Percentiles rank a stretch among this genome's conserved stretches.
Conservation (phyloP, 768 basidiomycete genomes). For the Macrocybe gigantea region DNA sequence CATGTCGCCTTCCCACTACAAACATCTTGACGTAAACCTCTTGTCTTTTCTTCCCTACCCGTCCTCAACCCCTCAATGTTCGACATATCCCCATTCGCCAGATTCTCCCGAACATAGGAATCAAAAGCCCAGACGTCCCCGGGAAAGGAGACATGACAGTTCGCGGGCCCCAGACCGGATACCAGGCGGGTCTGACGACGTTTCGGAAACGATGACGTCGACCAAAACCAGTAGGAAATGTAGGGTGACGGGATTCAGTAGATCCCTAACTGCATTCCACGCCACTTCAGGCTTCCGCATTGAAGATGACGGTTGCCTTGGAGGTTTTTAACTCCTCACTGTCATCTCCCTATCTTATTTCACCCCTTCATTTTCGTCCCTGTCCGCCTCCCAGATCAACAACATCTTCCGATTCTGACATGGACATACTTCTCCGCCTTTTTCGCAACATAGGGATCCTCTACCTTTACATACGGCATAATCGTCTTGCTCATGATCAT, state of each 20-base stretch:
- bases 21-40: no score
- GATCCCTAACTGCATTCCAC: conserved; percentile 10
- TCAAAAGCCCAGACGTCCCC: conserved; percentile 15
- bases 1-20: conserved; percentile 7
- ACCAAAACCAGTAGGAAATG: conserved; percentile 13
- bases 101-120: conserved; percentile 17
- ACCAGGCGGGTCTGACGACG: conserved; percentile 17
- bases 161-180: conserved; percentile 33
- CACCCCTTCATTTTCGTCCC: not conserved
- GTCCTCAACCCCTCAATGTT: conserved; percentile 10
- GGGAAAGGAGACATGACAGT: conserved; percentile 29
- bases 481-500: conserved; percentile 1
- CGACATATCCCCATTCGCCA: conserved; percentile 13
- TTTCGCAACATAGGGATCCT: not conserved
- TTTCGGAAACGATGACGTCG: conserved; percentile 6
- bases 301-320: conserved; percentile 35
- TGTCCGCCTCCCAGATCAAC: not conserved
- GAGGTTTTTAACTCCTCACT: conserved; percentile 28
- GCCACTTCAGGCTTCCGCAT: conserved; percentile 18
- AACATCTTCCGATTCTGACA: not conserved
- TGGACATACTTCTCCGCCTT: not conserved
- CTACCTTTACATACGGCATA: not conserved
- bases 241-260: conserved; percentile 9
- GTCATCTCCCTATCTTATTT: not conserved
- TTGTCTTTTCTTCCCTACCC: conserved; percentile 4